Evolutionary conservation across 2,329 filamentous ascomycete species (phyloP).

Genomic region (Penicillium sp.): DNA sequence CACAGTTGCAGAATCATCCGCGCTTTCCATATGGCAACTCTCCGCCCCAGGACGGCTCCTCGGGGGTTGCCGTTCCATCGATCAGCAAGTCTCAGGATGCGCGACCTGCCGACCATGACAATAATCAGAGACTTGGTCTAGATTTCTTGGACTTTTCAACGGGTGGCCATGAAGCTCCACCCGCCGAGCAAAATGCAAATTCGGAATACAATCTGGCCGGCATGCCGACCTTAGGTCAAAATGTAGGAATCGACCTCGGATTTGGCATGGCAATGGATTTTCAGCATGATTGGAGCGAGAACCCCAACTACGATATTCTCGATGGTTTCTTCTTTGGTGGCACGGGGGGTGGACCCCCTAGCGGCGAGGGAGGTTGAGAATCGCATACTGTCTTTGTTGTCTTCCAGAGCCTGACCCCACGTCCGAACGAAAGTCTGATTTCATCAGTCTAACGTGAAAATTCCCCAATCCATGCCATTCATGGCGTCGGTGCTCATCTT

Average conservation of each 20-base stretch:
- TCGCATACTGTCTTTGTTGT: not conserved
- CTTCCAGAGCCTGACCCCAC: too few species aligned
- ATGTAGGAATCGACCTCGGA: conserved; percentile 41
- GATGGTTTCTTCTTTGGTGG: conserved; percentile 53
- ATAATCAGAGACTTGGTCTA: conserved; percentile 40
- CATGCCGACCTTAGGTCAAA: conserved; percentile 31
- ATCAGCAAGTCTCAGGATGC: conserved; percentile 22
- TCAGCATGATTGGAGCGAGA: conserved; percentile 47
- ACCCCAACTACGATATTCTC: conserved; percentile 45
- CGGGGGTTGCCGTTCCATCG: conserved; percentile 22
- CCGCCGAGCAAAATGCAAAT: conserved; percentile 25
- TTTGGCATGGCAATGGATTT: conserved; percentile 42
- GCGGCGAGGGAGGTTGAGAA: conserved; percentile 13
- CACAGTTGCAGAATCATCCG: conserved; percentile 26
- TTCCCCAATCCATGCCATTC: too few species aligned
- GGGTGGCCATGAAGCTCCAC: conserved; percentile 24
- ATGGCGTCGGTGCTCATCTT: too few species aligned
- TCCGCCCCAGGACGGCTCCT: conserved; percentile 30
- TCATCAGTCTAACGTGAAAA: too few species aligned
- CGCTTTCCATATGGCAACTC: conserved; percentile 32
- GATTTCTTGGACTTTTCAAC: conserved; percentile 52
- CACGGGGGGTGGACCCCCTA: conserved; percentile 24
- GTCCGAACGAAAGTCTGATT: too few species aligned
- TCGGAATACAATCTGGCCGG: conserved; percentile 24
- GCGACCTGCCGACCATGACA: conserved; percentile 19